Evolutionary conservation across 2,329 filamentous ascomycete genomes (phyloP), one percentile per base, ranked within the genome.

Genomic region (Tolypocladium tundrense): DNA sequence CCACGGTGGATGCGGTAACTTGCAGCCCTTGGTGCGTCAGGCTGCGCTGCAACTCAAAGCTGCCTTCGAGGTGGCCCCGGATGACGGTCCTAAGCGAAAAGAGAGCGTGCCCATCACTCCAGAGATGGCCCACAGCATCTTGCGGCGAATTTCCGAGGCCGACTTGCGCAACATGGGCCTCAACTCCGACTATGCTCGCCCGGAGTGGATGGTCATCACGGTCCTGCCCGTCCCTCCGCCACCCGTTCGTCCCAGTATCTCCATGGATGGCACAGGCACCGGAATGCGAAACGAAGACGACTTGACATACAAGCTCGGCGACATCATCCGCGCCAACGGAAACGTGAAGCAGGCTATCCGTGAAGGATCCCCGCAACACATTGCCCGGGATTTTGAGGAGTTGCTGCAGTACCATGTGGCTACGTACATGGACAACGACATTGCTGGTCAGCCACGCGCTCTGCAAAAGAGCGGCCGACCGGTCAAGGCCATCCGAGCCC

Each of bases 341-440:
- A 97, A 96, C 67, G 92, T 99, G 58, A 87, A 90, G 65, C 88
- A 94, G 65, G 94, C 91, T 60, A 90, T 96, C 67, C 85, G 90
- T 59, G 91, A 97, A 72, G 94, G 94, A 58, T 92, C 92, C 4
- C 91, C 94, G 1, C 87, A 90, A 62, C 94, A 99, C 73, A 91
- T 97, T 64, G 85, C 91, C 19, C 84, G 86, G 59, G 94, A 99
- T 67, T 97, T 97, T 59, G 91, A 96, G 73, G 86, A 88, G 62
- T 78, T 99, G 39, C 79, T 99, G 42, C 95, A 99, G 70, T 99
- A 96, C 70, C 95, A 99, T 69, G 92, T 99, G 60, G 95, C 95
- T 50, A 99, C 95, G 1, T 96, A 97, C 75, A 99, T 99, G 95
- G 94, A 99, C 75, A 99, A 99, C 68, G 93, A 99, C 71, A 97